Evolutionary conservation across 2,329 filamentous ascomycete genomes (phyloP).

Genomic region (Aphanoascus verrucosus): DNA sequence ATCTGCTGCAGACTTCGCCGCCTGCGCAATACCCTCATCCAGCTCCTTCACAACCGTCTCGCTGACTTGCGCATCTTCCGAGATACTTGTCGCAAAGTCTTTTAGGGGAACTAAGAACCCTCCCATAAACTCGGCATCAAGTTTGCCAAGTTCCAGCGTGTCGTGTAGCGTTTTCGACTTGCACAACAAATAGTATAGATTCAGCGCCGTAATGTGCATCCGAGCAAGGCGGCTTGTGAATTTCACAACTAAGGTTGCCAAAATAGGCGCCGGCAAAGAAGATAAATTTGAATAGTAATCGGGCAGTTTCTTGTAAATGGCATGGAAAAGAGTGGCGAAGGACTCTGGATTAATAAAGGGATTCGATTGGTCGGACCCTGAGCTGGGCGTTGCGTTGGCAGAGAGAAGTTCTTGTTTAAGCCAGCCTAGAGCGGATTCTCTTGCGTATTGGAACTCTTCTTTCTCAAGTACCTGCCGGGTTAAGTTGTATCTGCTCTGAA

Average conservation of each 20-base stretch:
- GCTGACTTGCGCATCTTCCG: conserved; percentile 8
- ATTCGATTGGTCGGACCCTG: neutral
- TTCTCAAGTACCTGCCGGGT: conserved; percentile 47
- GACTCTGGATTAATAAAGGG: conserved; percentile 30
- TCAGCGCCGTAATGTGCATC: conserved; percentile 47
- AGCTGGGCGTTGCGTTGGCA: neutral
- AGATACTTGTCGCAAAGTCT: conserved; percentile 8
- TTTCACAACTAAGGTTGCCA: conserved; percentile 32
- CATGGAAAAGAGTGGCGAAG: conserved; percentile 37
- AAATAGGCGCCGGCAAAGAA: neutral
- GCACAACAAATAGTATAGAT: conserved; percentile 47
- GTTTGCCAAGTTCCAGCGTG: conserved; percentile 36
- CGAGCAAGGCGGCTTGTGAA: conserved; percentile 38
- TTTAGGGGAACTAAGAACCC: conserved; percentile 28
- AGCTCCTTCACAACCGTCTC: conserved; percentile 13
- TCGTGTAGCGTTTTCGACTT: conserved; percentile 40
- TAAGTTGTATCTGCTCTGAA: conserved; percentile 42
- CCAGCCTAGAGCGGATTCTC: conserved; percentile 50
- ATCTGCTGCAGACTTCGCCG: conserved; percentile 12
- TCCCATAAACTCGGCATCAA: conserved; percentile 25
- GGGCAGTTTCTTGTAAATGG: conserved; percentile 39
- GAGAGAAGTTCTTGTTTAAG: conserved; percentile 49
- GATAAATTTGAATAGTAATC: conserved; percentile 20
- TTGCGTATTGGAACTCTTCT: conserved; percentile 44
- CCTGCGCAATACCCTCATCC: conserved; percentile 10